These are phyloP conservation scores for Eutrema japonicum DNA, from an alignment of 345 rosid genomes.

Conservation along the genomic window DNA sequence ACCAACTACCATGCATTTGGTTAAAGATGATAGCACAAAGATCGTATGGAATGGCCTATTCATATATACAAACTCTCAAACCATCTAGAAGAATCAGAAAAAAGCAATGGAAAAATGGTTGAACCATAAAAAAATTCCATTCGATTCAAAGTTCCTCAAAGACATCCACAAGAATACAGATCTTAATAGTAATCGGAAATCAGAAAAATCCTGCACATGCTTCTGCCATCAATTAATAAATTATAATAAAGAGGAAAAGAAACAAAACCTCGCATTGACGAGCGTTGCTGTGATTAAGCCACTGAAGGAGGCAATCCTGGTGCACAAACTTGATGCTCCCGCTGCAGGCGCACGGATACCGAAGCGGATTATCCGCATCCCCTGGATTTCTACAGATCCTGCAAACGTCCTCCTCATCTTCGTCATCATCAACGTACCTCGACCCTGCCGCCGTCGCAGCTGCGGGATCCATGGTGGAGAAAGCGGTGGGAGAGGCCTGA, in stretches of 20 bases:
- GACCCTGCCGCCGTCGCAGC: slow-evolving; percentile 29
- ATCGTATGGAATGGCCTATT: background rate
- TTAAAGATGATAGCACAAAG: slow-evolving; percentile 5
- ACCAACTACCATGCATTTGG: slow-evolving; percentile 4
- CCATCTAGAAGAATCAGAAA: background rate
- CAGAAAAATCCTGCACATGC: background rate
- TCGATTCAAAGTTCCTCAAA: background rate
- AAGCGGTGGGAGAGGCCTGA: slow-evolving; percentile 37
- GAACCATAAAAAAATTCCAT: background rate
- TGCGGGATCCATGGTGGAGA: slow-evolving; percentile 35
- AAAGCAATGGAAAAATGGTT: background rate
- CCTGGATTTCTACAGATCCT: slow-evolving; percentile 99
- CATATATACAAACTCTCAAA: background rate
- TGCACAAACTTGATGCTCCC: slow-evolving; percentile 99
- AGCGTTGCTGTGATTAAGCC: slow-evolving; percentile 98
- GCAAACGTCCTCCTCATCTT: slow-evolving; percentile 96
- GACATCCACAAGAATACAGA: slow-evolving; percentile 4
- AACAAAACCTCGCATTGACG: slow-evolving; percentile 96
- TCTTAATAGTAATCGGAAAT: slow-evolving; percentile 16
- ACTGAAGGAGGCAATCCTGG: slow-evolving; percentile 98
- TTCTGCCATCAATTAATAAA: background rate
- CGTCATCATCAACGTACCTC: slow-evolving; percentile 66
- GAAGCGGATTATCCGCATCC: slow-evolving; percentile 84
- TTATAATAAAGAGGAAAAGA: background rate
- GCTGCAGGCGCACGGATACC: slow-evolving; percentile 97